Percentiles rank a stretch among this genome's conserved stretches.
Conservation (phyloP, 208 protist species). For the Trypanosoma lewisi region DNA sequence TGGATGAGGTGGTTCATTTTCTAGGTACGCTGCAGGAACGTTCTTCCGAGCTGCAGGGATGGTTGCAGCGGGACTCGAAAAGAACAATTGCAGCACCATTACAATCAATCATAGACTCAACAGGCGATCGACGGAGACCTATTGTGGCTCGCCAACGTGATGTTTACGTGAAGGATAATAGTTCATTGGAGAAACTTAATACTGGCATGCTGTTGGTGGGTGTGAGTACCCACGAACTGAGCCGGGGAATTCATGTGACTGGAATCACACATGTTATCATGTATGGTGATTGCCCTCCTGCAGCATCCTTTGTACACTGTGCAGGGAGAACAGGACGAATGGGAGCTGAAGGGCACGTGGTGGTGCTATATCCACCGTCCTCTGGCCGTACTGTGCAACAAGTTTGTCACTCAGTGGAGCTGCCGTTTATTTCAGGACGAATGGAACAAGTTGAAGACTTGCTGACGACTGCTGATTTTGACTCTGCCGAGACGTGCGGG, state of each 20-base stretch:
- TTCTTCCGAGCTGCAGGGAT: conserved; percentile 9
- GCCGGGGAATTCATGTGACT: conserved; percentile 81
- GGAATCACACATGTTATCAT: conserved; percentile 82
- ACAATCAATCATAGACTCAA: conserved; percentile 16
- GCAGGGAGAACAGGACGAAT: conserved; percentile 87
- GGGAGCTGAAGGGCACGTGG: conserved; percentile 72
- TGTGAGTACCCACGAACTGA: conserved; percentile 57
- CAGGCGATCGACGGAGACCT: neutral
- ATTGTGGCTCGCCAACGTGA: conserved; percentile 43
- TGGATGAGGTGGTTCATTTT: conserved; percentile 38
- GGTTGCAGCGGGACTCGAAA: conserved; percentile 8
- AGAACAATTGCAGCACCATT: conserved; percentile 31
- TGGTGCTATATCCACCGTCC: conserved; percentile 73
- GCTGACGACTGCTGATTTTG: conserved; percentile 23
- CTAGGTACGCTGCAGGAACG: conserved; percentile 25
- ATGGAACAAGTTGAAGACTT: conserved; percentile 61
- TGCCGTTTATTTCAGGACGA: conserved; percentile 61
- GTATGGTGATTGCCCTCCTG: conserved; percentile 59
- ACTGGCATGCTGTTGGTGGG: conserved; percentile 62
- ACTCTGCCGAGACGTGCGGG: conserved; percentile 11
- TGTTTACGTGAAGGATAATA: conserved; percentile 79
- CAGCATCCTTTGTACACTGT: conserved; percentile 81
- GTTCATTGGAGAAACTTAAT: conserved; percentile 59
- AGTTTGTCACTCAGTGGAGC: conserved; percentile 67
- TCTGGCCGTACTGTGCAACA: conserved; percentile 70